A percentile compares a stretch with the other conserved stretches of the same genome.
phyloP scores from a whole-genome alignment of 2,329 filamentous ascomycete species.

The Exophiala mesophila region DNA sequence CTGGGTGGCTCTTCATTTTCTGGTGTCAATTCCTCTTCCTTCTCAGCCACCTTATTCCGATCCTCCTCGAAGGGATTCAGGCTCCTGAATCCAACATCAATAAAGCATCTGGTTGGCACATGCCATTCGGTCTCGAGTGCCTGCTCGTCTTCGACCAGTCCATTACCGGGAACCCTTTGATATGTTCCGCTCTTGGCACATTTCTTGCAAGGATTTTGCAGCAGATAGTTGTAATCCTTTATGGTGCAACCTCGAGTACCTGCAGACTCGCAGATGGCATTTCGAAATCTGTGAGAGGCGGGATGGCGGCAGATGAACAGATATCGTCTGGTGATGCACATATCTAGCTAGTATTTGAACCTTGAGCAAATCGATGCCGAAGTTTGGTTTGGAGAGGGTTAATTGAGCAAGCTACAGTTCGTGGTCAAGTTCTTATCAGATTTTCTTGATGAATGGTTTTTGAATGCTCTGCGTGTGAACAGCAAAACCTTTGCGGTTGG shows the following conservation, averaged over 20 bases:
- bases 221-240: neutral
- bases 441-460: too few species aligned
- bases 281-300: neutral
- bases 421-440: too few species aligned
- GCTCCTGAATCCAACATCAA: slow-evolving; percentile 14
- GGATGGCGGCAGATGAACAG: neutral
- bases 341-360: too few species aligned
- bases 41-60: neutral
- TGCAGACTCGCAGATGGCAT: neutral
- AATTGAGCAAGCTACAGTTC: too few species aligned
- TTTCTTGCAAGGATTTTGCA: neutral
- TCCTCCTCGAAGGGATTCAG: slow-evolving; percentile 14
- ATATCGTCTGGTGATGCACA: neutral
- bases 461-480: too few species aligned
- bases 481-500: too few species aligned
- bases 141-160: neutral
- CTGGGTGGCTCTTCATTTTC: slow-evolving; percentile 4
- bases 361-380: too few species aligned
- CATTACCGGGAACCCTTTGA: neutral
- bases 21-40: neutral
- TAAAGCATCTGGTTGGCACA: slow-evolving; percentile 13
- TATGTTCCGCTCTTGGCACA: neutral
- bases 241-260: neutral
- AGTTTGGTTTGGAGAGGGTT: too few species aligned
- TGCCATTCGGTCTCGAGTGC: slow-evolving; percentile 3